Base-by-base conservation (phyloP, 352 stramenopile species). In the Phytophthora pistaciae region DNA sequence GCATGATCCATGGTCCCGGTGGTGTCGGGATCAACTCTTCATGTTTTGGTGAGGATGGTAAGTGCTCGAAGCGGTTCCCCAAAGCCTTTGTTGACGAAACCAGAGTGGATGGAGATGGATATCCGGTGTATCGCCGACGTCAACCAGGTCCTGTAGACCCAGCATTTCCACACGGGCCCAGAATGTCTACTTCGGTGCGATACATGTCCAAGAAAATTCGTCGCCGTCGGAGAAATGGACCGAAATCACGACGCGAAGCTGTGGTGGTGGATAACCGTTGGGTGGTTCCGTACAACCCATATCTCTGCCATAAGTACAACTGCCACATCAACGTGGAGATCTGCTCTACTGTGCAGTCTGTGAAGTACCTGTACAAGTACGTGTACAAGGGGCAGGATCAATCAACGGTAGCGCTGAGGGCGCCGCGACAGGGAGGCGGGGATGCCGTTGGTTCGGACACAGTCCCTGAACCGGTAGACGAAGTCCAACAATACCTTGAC, bases 301-400 rank as follows among this genome's bases (percentile, higher is more conserved):
- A 81, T 29, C 64, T 93, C 1, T 70, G 74, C 0, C 49, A 77
- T 6, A 85, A 81, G 56, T 93, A 79, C 54, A 54, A 83, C 7
- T 85, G 78, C 27, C 87, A 91, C 54, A 84, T 86, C 59, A 90
- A 87, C 64, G 64, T 91, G 7, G 77, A 92, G 40, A 76, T 87
- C 0, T 84, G 83, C 42, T 68, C 58, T 0, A 74, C 62, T 9
- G 55, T 84, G 7, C 44, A 42, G 7, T 75, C 70, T 0, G 48
- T 88, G 27, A 90, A 90, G 69, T 92, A 92, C 55, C 36, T 95
- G 0, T 85, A 85, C 73, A 80, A 84, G 59, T 92, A 92, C 57
- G 72, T 87, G 2, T 86, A 85, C 68, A 92, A 88, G 60, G 74
- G 82, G 0, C 56, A 70, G 9, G 80, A 92, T 38, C 63, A 25